Percentiles rank a stretch among this genome's conserved stretches.
Conservation (phyloP, 805 yeast species). For the Starmerella apis region DNA sequence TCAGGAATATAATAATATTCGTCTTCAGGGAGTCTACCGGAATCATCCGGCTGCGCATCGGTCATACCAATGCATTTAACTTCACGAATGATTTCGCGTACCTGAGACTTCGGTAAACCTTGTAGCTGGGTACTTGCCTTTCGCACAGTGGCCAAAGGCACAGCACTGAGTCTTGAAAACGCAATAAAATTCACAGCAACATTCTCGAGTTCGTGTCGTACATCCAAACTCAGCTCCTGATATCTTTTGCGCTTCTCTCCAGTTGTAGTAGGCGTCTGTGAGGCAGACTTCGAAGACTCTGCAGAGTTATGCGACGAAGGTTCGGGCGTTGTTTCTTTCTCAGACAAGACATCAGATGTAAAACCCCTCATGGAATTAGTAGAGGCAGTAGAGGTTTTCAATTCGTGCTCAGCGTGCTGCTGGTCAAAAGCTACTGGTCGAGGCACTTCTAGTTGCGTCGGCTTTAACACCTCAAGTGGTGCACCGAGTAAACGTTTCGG, state of each 20-base stretch:
- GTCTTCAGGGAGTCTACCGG: constrained; percentile 87
- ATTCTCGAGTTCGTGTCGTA: constrained; percentile 38
- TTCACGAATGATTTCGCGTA: constrained; percentile 33
- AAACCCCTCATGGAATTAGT: too few relatives aligned
- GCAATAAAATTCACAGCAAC: constrained; percentile 76
- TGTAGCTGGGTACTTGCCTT: constrained; percentile 48
- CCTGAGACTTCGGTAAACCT: constrained; percentile 34
- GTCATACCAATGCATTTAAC: constrained; percentile 73
- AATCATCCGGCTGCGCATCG: constrained; percentile 83
- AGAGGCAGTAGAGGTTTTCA: too few relatives aligned
- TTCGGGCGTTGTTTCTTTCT: too few relatives aligned
- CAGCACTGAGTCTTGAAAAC: constrained; percentile 75
- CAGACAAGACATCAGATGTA: too few relatives aligned
- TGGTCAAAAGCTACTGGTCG: not conserved
- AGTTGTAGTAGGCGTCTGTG: not conserved
- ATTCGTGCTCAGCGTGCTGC: too few relatives aligned
- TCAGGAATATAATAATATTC: constrained; percentile 88
- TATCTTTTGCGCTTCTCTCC: constrained; percentile 10
- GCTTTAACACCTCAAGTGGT: not conserved
- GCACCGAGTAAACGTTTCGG: not conserved
- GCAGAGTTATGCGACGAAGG: too few relatives aligned
- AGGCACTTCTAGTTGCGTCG: not conserved
- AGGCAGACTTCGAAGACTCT: not conserved
- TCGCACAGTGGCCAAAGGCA: constrained; percentile 65
- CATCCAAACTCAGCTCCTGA: constrained; percentile 8